A percentile compares a stretch with the other conserved stretches of the same genome.
Conservation (phyloP, 192 early-diverging fungal species). For the Rhizoclosmatium globosum region DNA sequence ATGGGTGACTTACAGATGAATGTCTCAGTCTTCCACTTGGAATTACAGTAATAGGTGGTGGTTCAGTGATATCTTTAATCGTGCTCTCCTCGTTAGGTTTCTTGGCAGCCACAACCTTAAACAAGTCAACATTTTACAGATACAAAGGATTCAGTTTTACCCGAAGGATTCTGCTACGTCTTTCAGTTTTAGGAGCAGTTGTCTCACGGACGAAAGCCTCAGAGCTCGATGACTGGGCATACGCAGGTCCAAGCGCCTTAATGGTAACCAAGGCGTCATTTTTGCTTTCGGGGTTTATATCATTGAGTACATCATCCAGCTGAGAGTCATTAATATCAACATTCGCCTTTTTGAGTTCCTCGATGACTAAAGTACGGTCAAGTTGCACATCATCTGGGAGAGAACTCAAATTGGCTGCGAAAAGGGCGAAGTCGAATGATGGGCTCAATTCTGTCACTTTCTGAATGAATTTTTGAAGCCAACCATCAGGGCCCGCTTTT, state of each 20-base stretch:
- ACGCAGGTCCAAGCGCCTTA: constrained; percentile 16
- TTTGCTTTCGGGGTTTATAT: neutral
- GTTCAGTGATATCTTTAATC: constrained; percentile 8
- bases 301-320: neutral
- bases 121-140: neutral
- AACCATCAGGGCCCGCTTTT: constrained; percentile 14
- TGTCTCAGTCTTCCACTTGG: neutral
- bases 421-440: neutral
- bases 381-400: neutral
- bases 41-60: neutral
- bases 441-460: neutral
- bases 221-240: neutral
- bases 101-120: no score
- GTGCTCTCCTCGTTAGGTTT: neutral
- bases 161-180: neutral
- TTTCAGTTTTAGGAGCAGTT: neutral
- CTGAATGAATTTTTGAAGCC: constrained; percentile 5
- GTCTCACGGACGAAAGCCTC: neutral
- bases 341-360: neutral
- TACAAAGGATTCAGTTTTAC: neutral
- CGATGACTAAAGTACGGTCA: neutral
- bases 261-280: constrained; percentile 3
- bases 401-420: neutral
- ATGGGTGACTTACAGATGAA: no score
- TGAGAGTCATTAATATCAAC: neutral